Evolutionary conservation across 768 basidiomycete species (phyloP), one percentile per base, ranked within the genome.

Genomic region (Rhizopogon salebrosus): DNA sequence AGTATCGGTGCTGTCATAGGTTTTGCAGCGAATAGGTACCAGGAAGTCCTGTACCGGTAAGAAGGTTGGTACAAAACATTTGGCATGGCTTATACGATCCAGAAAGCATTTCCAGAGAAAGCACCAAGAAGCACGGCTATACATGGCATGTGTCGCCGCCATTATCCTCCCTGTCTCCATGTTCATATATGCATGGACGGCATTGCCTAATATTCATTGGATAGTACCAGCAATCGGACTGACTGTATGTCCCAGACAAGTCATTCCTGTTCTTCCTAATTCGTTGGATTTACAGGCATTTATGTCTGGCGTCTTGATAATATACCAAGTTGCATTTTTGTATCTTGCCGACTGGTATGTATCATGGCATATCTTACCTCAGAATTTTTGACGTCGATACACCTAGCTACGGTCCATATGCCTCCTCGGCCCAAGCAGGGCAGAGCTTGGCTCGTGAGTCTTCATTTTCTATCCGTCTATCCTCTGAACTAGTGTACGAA

Each of bases 121-220:
- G 48, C 62, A 74, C 3, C 74, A 72, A 8, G 85, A 87, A 66
- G 85, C 85, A 0, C 76, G 85, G 6, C 61, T 87, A 18, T 83
- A 80, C 52, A 61, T 70, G n/a, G 75, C 80, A 24, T 82, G 83
- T 60, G 61, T 71, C 22, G 82, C 80, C 0, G 82, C 74, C 0
- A 41, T 85, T 22, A 62, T 80, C 5, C 69, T 84, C 50, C 84
- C 84, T 0, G 55, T 72, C 1, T 77, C 76, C 23, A 82, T 86
- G 76, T 80, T 87, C 64, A 79, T 88, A 11, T 89, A 83, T 58
- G 86, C 83, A 0, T 88, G 84, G 81, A 81, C 83, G 18, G 78
- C 81, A 14, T 80, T 75, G 51, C 60, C 77, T 0, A 58, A 55
- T 2, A 72, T 87, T 11, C 80, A 75, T 49, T 89, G 87, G 87